Conservation (phyloP, 2,329 filamentous ascomycete genomes). For the Penicillium sp. region DNA sequence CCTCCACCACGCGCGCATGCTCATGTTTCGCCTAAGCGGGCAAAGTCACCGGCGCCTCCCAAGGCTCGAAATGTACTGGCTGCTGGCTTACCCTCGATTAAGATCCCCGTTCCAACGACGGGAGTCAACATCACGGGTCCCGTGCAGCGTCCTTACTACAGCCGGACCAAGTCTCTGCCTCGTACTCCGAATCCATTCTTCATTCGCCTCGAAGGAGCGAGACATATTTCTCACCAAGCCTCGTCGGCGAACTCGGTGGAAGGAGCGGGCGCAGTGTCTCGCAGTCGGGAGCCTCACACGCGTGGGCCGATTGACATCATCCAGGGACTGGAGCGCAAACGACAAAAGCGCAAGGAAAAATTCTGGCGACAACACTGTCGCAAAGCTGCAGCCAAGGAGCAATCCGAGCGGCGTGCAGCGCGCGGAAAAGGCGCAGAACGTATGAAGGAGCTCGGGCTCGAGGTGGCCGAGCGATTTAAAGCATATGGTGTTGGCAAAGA, state of each 20-base stretch:
- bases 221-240: constrained; percentile 27
- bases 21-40: constrained; percentile 61
- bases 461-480: constrained; percentile 78
- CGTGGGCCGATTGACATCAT: constrained; percentile 97
- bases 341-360: constrained; percentile 88
- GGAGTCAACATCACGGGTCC: constrained; percentile 53
- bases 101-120: constrained; percentile 43
- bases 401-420: constrained; percentile 60
- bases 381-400: constrained; percentile 67
- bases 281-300: constrained; percentile 58
- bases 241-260: constrained; percentile 34
- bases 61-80: constrained; percentile 48
- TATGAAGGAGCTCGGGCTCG: constrained; percentile 86
- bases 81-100: constrained; percentile 34
- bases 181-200: constrained; percentile 69
- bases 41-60: constrained; percentile 70
- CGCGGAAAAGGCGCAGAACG: constrained; percentile 86
- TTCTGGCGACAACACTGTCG: constrained; percentile 85
- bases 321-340: constrained; percentile 91
- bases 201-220: constrained; percentile 28
- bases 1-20: constrained; percentile 56
- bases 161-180: constrained; percentile 81
- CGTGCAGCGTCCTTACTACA: constrained; percentile 62
- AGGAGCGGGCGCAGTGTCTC: constrained; percentile 31
- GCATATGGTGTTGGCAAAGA: constrained; percentile 55